Conservation (phyloP, 495 filamentous ascomycete genomes). For the Evernia prunastri region DNA sequence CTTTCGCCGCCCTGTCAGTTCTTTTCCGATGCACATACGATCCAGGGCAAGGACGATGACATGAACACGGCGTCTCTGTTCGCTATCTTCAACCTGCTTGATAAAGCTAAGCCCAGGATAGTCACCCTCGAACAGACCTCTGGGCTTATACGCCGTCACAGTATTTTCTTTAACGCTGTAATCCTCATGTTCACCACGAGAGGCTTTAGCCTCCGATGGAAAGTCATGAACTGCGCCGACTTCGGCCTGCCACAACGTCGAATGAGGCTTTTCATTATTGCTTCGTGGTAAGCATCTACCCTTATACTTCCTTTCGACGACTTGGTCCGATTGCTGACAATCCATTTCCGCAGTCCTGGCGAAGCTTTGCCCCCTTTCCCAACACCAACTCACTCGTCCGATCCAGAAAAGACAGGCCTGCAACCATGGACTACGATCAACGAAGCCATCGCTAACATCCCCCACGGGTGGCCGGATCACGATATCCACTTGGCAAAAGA, state of each 20-base stretch:
- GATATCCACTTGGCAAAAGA: constrained; percentile 36
- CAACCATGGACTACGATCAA: constrained; percentile 40
- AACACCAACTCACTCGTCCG: constrained; percentile 53
- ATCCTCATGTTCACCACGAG: constrained; percentile 56
- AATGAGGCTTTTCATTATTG: constrained; percentile 67
- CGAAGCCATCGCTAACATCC: constrained; percentile 42
- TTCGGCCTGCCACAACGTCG: constrained; percentile 59
- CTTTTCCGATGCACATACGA: constrained; percentile 73
- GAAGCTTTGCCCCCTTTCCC: constrained; percentile 69
- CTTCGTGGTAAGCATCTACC: constrained; percentile 56
- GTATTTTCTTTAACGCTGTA: constrained; percentile 51
- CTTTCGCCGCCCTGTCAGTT: constrained; percentile 79
- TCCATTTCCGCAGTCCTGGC: constrained; percentile 51
- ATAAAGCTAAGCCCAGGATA: constrained; percentile 56
- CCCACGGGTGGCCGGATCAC: constrained; percentile 38
- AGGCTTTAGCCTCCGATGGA: constrained; percentile 64
- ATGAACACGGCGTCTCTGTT: constrained; percentile 66
- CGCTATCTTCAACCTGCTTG: constrained; percentile 52
- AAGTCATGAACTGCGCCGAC: constrained; percentile 44
- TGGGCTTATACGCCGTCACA: constrained; percentile 49
- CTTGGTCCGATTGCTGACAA: constrained; percentile 14
- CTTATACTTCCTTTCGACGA: background rate
- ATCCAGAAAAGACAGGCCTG: constrained; percentile 29
- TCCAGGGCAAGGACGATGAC: constrained; percentile 59
- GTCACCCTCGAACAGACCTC: constrained; percentile 83